Conservation (phyloP, 768 basidiomycete genomes). For the Suillus clintonianus region DNA sequence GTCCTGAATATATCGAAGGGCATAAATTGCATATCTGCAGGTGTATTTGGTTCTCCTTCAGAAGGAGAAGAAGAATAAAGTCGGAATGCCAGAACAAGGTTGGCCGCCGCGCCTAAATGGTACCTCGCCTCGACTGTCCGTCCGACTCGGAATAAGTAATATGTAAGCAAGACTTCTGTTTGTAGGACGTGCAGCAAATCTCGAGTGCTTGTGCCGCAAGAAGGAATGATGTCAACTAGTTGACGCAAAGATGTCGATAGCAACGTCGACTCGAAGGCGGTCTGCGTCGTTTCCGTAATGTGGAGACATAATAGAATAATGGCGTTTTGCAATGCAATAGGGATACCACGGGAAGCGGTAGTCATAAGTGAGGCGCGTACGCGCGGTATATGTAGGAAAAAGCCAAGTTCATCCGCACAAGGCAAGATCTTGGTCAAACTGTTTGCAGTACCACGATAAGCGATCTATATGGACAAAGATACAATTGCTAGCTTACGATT, state of each 20-base stretch:
- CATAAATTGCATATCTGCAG: not conserved
- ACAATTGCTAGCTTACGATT: conserved; percentile 29
- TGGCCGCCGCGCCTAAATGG: conserved; percentile 49
- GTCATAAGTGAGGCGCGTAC: conserved; percentile 43
- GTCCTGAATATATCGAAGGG: not conserved
- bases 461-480: not conserved
- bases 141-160: conserved; percentile 65
- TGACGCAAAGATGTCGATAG: conserved; percentile 51
- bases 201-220: conserved; percentile 35
- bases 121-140: conserved; percentile 62
- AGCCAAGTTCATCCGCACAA: conserved; percentile 59
- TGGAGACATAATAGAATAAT: conserved; percentile 57
- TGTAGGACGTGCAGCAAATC: conserved; percentile 57
- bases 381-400: conserved; percentile 59
- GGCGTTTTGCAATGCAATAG: conserved; percentile 49
- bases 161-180: conserved; percentile 62
- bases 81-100: conserved; percentile 46
- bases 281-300: conserved; percentile 44
- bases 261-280: conserved; percentile 45
- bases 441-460: not conserved
- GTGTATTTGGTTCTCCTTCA: not conserved
- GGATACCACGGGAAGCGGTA: conserved; percentile 36
- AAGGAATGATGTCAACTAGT: conserved; percentile 44
- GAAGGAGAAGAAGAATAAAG: conserved; percentile 37
- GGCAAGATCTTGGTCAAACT: conserved; percentile 47